These are phyloP conservation scores for Sporothrix schenckii DNA, from an alignment of 2,329 filamentous ascomycete species.

Conservation along the genomic window DNA sequence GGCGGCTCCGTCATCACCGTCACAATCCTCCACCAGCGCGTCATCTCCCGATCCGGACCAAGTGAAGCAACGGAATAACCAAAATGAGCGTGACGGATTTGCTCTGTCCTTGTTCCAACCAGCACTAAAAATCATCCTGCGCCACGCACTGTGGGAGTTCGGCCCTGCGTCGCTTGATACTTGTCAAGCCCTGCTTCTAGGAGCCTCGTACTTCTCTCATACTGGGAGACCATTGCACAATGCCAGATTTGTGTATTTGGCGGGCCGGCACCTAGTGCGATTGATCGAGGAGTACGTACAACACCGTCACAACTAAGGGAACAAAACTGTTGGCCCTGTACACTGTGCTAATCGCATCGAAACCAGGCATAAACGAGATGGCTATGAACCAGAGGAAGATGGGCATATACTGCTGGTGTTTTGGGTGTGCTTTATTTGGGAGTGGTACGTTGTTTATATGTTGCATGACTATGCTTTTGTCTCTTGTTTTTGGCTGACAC, in stretches of 20 bases:
- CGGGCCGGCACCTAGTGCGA: conserved; percentile 42
- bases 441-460: conserved; percentile 57
- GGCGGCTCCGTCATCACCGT: background rate
- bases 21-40: background rate
- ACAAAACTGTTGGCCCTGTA: background rate
- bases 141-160: conserved; percentile 43
- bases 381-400: conserved; percentile 37
- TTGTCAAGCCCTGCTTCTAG: conserved; percentile 46
- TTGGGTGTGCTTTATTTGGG: conserved; percentile 73
- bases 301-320: no score
- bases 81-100: conserved; percentile 38
- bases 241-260: conserved; percentile 44
- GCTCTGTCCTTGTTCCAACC: conserved; percentile 44
- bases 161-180: conserved; percentile 37
- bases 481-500: background rate
- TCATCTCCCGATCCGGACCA: background rate
- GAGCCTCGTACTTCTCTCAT: conserved; percentile 46
- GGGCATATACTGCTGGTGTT: conserved; percentile 62
- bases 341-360: background rate
- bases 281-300: conserved; percentile 41
- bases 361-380: conserved; percentile 3
- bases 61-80: background rate
- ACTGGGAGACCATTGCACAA: conserved; percentile 46
- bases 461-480: background rate
- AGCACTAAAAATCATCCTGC: conserved; percentile 44